Evolutionary conservation across 371 early-diverging fungal species (phyloP).

Genomic region (Mortierella sp.): DNA sequence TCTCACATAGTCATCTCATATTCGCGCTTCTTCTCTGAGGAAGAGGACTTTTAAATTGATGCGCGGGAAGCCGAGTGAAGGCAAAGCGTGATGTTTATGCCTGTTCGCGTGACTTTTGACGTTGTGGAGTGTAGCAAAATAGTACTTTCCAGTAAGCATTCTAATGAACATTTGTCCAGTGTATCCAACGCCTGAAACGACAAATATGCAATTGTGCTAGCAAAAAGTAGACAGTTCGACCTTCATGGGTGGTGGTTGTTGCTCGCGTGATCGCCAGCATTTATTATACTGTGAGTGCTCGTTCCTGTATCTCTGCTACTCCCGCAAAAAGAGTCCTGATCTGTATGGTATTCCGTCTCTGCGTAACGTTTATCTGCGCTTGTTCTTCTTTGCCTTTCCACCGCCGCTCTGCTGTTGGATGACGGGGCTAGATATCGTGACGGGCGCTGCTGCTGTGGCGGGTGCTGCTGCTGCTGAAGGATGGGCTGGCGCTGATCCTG

Average conservation of each 20-base stretch:
- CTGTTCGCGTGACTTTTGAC: neutral
- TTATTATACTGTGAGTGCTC: neutral
- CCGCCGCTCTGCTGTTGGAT: slow-evolving; percentile 49
- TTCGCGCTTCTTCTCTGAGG: slow-evolving; percentile 63
- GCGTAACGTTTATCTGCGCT: slow-evolving; percentile 30
- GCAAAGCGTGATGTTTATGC: neutral
- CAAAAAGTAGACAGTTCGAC: neutral
- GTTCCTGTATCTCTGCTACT: neutral
- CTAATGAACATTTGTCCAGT: slow-evolving; percentile 1
- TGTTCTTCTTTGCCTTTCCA: slow-evolving; percentile 59
- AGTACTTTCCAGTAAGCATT: slow-evolving; percentile 6
- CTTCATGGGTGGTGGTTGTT: neutral
- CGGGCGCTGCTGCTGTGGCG: slow-evolving; percentile 17
- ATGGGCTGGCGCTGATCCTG: slow-evolving; percentile 5
- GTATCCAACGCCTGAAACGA: neutral
- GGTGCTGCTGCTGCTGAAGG: slow-evolving; percentile 27
- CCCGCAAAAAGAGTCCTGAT: neutral
- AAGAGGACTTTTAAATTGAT: slow-evolving; percentile 59
- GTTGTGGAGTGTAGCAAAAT: neutral
- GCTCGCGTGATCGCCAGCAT: neutral
- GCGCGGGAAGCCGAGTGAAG: neutral
- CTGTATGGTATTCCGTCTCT: neutral
- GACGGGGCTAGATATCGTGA: slow-evolving; percentile 50
- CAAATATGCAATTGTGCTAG: neutral
- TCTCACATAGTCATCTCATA: slow-evolving; percentile 61